phyloP scores from a whole-genome alignment of 1,284 basidiomycete species.

The Cryptococcus sp. region DNA sequence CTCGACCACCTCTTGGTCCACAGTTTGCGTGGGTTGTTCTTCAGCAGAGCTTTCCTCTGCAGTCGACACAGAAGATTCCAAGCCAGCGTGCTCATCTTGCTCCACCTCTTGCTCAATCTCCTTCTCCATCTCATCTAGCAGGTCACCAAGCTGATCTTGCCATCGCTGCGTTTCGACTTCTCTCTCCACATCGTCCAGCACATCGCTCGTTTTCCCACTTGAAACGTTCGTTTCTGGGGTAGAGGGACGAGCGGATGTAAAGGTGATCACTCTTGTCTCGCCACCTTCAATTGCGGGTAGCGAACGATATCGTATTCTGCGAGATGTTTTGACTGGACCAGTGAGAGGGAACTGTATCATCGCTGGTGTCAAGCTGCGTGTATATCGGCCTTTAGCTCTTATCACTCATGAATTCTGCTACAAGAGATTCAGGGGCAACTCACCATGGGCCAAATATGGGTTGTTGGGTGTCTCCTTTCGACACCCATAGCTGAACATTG shows the following conservation, averaged over 20 bases:
- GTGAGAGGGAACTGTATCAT: slow-evolving; percentile 18
- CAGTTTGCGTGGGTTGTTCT: too few relatives aligned
- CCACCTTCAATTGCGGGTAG: background rate
- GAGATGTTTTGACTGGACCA: slow-evolving; percentile 1
- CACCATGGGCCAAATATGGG: slow-evolving; percentile 18
- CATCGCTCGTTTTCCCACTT: background rate
- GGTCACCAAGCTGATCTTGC: background rate
- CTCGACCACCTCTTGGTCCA: too few relatives aligned
- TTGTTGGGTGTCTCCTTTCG: background rate
- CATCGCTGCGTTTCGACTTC: background rate
- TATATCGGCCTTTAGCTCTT: background rate
- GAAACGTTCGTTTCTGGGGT: background rate
- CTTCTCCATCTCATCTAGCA: slow-evolving; percentile 1
- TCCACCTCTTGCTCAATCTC: background rate
- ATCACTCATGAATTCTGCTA: too few relatives aligned
- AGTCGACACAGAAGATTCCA: background rate
- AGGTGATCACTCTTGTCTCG: slow-evolving; percentile 6
- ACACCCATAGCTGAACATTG: slow-evolving; percentile 10
- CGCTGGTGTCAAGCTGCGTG: slow-evolving; percentile 13
- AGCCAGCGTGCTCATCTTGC: background rate
- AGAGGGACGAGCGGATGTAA: slow-evolving; percentile 5
- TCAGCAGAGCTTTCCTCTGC: too few relatives aligned
- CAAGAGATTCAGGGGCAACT: background rate
- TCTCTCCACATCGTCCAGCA: background rate
- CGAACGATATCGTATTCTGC: slow-evolving; percentile 13